Percentiles rank a stretch among this genome's conserved stretches.
Evolutionary conservation across 495 filamentous ascomycete genomes (phyloP).

Genomic region (Penicillium subrubescens): DNA sequence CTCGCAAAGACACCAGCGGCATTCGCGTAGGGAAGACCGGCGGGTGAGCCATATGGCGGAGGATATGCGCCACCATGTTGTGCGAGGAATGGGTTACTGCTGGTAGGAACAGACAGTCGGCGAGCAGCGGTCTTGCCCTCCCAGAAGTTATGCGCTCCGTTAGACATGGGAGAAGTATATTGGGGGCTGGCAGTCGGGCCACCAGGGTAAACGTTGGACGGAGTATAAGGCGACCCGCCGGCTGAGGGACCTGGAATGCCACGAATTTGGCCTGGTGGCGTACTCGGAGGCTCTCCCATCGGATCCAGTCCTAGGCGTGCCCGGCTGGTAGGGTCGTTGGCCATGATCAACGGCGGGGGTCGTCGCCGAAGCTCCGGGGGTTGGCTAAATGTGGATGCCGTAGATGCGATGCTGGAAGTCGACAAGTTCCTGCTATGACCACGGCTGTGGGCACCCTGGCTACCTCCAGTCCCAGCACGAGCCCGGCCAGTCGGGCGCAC

Average conservation of each 20-base stretch:
- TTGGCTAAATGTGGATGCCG: slow-evolving; percentile 68
- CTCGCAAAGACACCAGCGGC: slow-evolving; percentile 64
- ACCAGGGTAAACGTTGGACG: slow-evolving; percentile 66
- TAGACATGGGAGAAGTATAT: slow-evolving; percentile 70
- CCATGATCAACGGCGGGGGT: slow-evolving; percentile 84
- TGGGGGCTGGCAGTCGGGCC: slow-evolving; percentile 69
- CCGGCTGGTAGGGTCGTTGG: slow-evolving; percentile 61
- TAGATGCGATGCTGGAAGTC: slow-evolving; percentile 79
- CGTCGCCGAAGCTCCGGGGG: slow-evolving; percentile 64
- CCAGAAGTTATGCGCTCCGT: slow-evolving; percentile 70
- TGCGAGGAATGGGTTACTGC: slow-evolving; percentile 71
- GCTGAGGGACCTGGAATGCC: slow-evolving; percentile 56
- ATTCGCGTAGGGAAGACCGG: slow-evolving; percentile 55
- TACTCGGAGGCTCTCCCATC: slow-evolving; percentile 48
- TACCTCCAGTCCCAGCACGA: slow-evolving; percentile 72
- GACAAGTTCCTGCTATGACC: slow-evolving; percentile 85
- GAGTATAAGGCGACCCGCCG: slow-evolving; percentile 62
- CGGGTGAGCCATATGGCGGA: slow-evolving; percentile 51
- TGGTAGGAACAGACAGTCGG: slow-evolving; percentile 79
- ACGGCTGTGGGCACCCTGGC: slow-evolving; percentile 65
- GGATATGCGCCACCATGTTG: slow-evolving; percentile 59
- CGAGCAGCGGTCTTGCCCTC: slow-evolving; percentile 69
- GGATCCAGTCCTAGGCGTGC: slow-evolving; percentile 65
- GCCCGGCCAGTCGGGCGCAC: slow-evolving; percentile 73
- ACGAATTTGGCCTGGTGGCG: slow-evolving; percentile 49